Percentiles rank a stretch among this genome's conserved stretches.
These are phyloP conservation scores for Knoxia roxburghii DNA, from an alignment of 257 asterid genomes.

Conservation along the genomic window DNA sequence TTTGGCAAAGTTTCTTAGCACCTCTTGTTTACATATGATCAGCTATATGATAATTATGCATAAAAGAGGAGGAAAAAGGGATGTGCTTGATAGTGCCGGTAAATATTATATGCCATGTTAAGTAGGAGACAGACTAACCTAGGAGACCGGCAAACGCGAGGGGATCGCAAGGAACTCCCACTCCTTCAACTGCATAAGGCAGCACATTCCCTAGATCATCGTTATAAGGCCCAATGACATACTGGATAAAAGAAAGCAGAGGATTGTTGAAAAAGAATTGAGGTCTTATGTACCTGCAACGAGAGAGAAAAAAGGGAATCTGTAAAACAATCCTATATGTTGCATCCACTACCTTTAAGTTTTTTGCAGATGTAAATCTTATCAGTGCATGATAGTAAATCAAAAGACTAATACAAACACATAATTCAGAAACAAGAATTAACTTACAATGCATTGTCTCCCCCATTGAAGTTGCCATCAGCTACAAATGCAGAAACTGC, in stretches of 20 bases:
- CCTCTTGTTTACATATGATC: no score
- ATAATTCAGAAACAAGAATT: constrained; percentile 7
- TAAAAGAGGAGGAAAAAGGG: background rate
- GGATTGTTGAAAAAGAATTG: constrained; percentile 89
- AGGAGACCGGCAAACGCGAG: constrained; percentile 93
- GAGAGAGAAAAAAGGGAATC: constrained; percentile 1
- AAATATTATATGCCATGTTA: background rate
- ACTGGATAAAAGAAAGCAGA: constrained; percentile 79
- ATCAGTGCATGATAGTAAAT: background rate
- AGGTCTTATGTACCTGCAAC: constrained; percentile 82
- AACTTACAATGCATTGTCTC: constrained; percentile 83
- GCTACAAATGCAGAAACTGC: constrained; percentile 66
- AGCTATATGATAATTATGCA: no score
- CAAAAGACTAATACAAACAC: background rate
- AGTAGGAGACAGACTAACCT: constrained; percentile 36
- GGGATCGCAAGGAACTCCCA: constrained; percentile 95
- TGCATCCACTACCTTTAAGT: background rate
- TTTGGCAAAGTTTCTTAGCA: no score
- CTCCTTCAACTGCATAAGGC: constrained; percentile 92
- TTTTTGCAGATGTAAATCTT: background rate
- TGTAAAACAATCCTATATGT: background rate
- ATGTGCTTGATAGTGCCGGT: background rate
- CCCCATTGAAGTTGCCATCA: constrained; percentile 88
- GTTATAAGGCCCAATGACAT: constrained; percentile 75
- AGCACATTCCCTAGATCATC: constrained; percentile 87